phyloP scores from a whole-genome alignment of 2,329 filamentous ascomycete genomes.

The Penicillium digitatum region DNA sequence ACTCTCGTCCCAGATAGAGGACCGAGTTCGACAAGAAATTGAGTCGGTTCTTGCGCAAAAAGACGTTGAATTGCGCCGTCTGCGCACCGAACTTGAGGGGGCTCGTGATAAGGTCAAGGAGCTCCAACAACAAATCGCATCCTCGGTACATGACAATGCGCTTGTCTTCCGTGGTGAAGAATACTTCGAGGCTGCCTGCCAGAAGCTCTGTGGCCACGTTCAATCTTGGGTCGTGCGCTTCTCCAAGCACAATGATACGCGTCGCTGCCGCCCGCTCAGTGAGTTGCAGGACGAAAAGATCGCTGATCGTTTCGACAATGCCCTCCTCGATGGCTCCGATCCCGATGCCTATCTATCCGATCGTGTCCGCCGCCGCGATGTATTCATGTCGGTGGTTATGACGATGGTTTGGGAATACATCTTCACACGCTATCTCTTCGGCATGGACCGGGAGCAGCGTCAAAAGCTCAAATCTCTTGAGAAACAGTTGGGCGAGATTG shows the following conservation, averaged over 20 bases:
- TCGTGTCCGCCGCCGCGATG: conserved; percentile 80
- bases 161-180: conserved; percentile 81
- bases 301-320: conserved; percentile 89
- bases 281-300: conserved; percentile 90
- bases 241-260: conserved; percentile 94
- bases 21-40: conserved; percentile 59
- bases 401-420: conserved; percentile 99
- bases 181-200: conserved; percentile 90
- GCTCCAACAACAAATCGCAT: conserved; percentile 58
- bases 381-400: conserved; percentile 99
- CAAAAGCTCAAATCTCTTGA: conserved; percentile 96
- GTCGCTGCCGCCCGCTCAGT: conserved; percentile 73
- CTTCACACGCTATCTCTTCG: conserved; percentile 95
- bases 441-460: conserved; percentile 95
- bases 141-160: conserved; percentile 64
- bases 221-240: conserved; percentile 98
- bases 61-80: conserved; percentile 73
- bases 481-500: conserved; percentile 84
- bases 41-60: conserved; percentile 68
- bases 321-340: conserved; percentile 88
- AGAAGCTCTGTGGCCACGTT: conserved; percentile 90
- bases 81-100: conserved; percentile 72
- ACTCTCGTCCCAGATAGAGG: conserved; percentile 60
- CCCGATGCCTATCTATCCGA: conserved; percentile 84
- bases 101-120: conserved; percentile 61